Percentiles rank a stretch among this genome's conserved stretches.
These are phyloP conservation scores for Nakazawaea molendinolei DNA, from an alignment of 805 yeast species.

Conservation along the genomic window DNA sequence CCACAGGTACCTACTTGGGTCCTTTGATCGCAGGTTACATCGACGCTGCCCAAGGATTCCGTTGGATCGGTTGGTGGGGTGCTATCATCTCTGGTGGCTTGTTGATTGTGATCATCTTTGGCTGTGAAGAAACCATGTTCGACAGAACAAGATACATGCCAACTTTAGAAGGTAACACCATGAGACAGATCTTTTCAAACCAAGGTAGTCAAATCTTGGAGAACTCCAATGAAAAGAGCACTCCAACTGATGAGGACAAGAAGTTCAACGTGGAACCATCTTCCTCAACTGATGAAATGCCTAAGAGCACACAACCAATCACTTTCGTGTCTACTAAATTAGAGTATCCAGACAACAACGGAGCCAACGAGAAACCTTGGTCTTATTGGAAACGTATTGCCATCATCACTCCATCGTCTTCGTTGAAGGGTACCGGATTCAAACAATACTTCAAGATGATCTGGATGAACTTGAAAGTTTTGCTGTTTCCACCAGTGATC, in stretches of 20 bases:
- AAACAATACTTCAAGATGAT: conserved; percentile 35
- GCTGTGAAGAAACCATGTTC: conserved; percentile 67
- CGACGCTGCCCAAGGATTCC: conserved; percentile 42
- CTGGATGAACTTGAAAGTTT: conserved; percentile 17
- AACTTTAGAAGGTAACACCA: conserved; percentile 7
- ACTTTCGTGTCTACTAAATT: conserved; percentile 5
- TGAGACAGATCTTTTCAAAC: conserved; percentile 8
- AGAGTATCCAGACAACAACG: conserved; percentile 15
- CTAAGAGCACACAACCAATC: conserved; percentile 9
- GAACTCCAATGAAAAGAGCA: conserved; percentile 1
- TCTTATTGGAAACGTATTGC: conserved; percentile 27
- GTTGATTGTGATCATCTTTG: conserved; percentile 45
- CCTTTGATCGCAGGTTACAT: conserved; percentile 77
- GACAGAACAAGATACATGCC: conserved; percentile 40
- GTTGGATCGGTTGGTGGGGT: conserved; percentile 73
- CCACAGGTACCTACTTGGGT: conserved; percentile 73
- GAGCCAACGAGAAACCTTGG: conserved; percentile 22
- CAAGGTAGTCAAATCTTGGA: too few relatives aligned
- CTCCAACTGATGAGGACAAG: neutral
- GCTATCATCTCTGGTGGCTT: conserved; percentile 59
- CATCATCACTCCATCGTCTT: conserved; percentile 29
- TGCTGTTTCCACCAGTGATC: conserved; percentile 52
- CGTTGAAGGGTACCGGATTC: conserved; percentile 30
- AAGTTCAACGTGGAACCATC: conserved; percentile 3
- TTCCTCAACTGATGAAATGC: conserved; percentile 6